phyloP scores from a whole-genome alignment of 768 basidiomycete species.

The Asterophora parasitica region DNA sequence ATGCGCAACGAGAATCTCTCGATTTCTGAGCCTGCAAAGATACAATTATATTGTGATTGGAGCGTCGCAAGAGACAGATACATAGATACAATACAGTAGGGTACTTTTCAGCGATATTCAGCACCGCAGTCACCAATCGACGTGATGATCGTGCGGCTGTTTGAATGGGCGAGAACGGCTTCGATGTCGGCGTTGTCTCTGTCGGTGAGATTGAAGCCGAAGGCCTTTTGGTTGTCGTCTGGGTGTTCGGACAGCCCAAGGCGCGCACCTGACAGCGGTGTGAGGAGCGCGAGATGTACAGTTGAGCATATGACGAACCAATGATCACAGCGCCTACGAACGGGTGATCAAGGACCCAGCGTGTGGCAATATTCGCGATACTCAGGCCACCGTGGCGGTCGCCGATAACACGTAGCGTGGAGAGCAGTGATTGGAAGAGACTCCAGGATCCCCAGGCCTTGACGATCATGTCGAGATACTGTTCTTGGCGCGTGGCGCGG shows the following conservation, averaged over 20 bases:
- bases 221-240: constrained; percentile 62
- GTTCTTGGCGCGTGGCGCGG: not conserved
- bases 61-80: no score
- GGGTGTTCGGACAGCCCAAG: constrained; percentile 72
- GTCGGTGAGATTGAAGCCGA: constrained; percentile 49
- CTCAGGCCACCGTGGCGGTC: constrained; percentile 60
- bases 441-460: constrained; percentile 76
- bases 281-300: not conserved
- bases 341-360: constrained; percentile 77
- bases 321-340: constrained; percentile 79
- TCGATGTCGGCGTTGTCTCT: constrained; percentile 63
- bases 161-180: constrained; percentile 54
- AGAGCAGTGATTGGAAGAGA: constrained; percentile 65
- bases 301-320: constrained; percentile 35
- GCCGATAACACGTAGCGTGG: constrained; percentile 56
- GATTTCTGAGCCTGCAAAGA: no score
- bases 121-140: constrained; percentile 80
- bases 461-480: constrained; percentile 84
- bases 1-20: no score
- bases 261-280: constrained; percentile 48
- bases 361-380: constrained; percentile 75
- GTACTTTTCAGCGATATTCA: constrained; percentile 57
- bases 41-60: no score
- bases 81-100: no score
- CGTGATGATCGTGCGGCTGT: constrained; percentile 56